Evolutionary conservation across 805 yeast species (phyloP).

Genomic region (Yarrowia phangngaensis): DNA sequence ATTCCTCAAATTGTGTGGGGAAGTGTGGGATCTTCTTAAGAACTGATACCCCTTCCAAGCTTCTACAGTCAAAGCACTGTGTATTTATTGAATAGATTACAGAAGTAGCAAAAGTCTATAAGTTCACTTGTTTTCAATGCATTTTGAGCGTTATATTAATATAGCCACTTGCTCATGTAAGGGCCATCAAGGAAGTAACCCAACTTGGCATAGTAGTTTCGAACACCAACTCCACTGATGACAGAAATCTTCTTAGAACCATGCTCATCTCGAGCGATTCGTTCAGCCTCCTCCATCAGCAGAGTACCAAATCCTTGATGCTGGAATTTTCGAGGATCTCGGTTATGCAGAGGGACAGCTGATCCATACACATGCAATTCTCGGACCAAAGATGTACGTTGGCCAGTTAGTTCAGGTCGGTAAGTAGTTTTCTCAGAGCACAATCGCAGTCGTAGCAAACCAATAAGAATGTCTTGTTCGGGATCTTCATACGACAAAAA

Average conservation of each 20-base stretch:
- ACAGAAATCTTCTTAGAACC: slow-evolving; percentile 89
- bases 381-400: slow-evolving; percentile 90
- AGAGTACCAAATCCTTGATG: slow-evolving; percentile 98
- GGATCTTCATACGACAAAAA: slow-evolving; percentile 96
- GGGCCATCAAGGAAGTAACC: slow-evolving; percentile 96
- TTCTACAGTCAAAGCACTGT: slow-evolving; percentile 20
- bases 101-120: slow-evolving; percentile 9
- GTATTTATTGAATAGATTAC: slow-evolving; percentile 24
- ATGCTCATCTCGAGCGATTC: slow-evolving; percentile 93
- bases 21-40: slow-evolving; percentile 37
- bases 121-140: not conserved
- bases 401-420: slow-evolving; percentile 78
- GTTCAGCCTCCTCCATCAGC: slow-evolving; percentile 96
- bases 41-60: not conserved
- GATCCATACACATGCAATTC: slow-evolving; percentile 97
- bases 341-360: slow-evolving; percentile 90
- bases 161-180: slow-evolving; percentile 75
- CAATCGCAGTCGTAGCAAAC: slow-evolving; percentile 79
- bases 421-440: slow-evolving; percentile 86
- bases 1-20: slow-evolving; percentile 37
- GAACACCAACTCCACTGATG: slow-evolving; percentile 94
- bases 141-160: too few relatives aligned
- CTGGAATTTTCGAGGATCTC: slow-evolving; percentile 97
- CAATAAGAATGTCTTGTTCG: slow-evolving; percentile 90
- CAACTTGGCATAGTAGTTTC: slow-evolving; percentile 88